phyloP scores from a whole-genome alignment of 345 rosid genomes.

The Trapa incisa region DNA sequence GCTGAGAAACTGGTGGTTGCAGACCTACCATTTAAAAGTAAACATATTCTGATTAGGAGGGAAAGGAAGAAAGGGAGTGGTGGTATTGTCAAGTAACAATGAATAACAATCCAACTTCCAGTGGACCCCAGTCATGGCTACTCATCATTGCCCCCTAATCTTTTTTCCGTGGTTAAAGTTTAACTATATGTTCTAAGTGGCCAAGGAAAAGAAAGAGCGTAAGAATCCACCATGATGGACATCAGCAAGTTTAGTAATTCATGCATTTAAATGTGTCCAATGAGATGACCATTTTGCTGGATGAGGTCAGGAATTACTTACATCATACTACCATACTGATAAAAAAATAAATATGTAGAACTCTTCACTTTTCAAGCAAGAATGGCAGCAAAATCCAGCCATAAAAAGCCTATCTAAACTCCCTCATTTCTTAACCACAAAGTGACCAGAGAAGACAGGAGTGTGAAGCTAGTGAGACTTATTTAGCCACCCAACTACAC shows the following conservation, averaged over 20 bases:
- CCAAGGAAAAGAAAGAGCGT: too few relatives aligned
- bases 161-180: too few relatives aligned
- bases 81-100: too few relatives aligned
- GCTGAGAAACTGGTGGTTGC: not conserved
- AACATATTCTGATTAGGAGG: not conserved
- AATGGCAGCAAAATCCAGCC: constrained; percentile 4
- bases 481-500: not conserved
- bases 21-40: not conserved
- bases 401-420: constrained; percentile 1
- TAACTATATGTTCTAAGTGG: too few relatives aligned
- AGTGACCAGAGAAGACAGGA: too few relatives aligned
- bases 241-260: too few relatives aligned
- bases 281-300: too few relatives aligned
- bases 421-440: not conserved
- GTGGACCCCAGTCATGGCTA: not conserved
- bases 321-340: too few relatives aligned
- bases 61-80: not conserved
- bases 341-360: not conserved
- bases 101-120: not conserved
- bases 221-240: too few relatives aligned
- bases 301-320: too few relatives aligned
- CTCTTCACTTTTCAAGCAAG: not conserved
- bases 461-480: not conserved
- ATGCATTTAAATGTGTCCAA: too few relatives aligned
- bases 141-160: too few relatives aligned